These are phyloP conservation scores for Nephelium lappaceum DNA, from an alignment of 345 rosid genomes.

Conservation along the genomic window DNA sequence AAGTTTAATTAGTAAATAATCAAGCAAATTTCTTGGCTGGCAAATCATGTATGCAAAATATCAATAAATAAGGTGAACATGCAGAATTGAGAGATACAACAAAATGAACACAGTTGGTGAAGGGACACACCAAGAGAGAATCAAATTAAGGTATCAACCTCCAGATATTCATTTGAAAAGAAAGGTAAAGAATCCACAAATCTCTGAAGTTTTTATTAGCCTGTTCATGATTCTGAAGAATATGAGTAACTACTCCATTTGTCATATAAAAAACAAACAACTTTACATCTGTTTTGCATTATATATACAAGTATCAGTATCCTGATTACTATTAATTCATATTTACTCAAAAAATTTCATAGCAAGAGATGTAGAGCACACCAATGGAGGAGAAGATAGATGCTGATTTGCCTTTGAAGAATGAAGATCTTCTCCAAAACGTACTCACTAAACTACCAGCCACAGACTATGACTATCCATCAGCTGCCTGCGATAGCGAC, in stretches of 20 bases:
- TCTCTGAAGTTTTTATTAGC: constrained; percentile 15
- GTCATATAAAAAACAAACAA: too few species aligned
- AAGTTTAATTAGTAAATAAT: too few species aligned
- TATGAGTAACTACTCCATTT: too few species aligned
- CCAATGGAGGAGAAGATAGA: constrained; percentile 5
- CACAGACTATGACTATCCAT: constrained; percentile 37
- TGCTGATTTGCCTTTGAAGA: neutral
- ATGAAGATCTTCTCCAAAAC: constrained; percentile 43
- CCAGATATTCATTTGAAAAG: neutral
- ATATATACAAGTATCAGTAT: too few species aligned
- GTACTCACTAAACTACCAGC: constrained; percentile 53
- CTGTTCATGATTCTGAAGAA: neutral
- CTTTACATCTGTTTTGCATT: too few species aligned
- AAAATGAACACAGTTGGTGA: too few species aligned
- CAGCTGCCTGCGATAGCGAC: constrained; percentile 50
- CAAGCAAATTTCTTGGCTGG: too few species aligned
- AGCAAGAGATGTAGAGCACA: neutral
- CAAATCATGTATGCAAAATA: too few species aligned
- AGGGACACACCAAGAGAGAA: constrained; percentile 7
- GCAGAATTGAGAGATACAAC: too few species aligned
- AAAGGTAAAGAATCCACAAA: constrained; percentile 25
- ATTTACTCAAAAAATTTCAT: too few species aligned
- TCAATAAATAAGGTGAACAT: too few species aligned
- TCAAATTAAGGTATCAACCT: constrained; percentile 8
- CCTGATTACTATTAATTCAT: too few species aligned